Evolutionary conservation across 2,329 filamentous ascomycete species (phyloP), one percentile per base, ranked within the genome.

Genomic region (Xylaria sp.): DNA sequence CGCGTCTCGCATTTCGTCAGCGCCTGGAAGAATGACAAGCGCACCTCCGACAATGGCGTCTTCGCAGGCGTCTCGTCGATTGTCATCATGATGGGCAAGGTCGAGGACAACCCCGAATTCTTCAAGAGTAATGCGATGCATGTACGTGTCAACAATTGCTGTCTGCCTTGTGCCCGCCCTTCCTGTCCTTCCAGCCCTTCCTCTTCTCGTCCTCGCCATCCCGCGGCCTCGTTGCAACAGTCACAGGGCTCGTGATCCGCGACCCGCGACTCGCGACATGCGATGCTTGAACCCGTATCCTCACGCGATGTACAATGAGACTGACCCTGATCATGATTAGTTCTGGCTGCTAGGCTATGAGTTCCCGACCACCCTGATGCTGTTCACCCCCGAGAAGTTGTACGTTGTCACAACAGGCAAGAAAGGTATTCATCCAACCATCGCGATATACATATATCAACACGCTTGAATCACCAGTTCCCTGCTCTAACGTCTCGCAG

Each of bases 301-400:
- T 11, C 39, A 9, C 23, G 35, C 37, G 11, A 9, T 42, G 8
- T 13, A 51, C 37, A 42, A 44, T 54, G 44, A 58, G 54, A 34
- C 61, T 59, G 23, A 61, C 54, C 54, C 46, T 6, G 18, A 59
- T 50, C 23, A 37, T 57, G 18, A 34, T 19, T 71, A 97, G 92
- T 96, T 97, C 76, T 99, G 95, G 95, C 83, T 99, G 58, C 84
- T 99, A 63, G 94, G 94, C 70, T 99, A 99, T 80, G 94, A 99
- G 75, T 99, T 99, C 72, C 94, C 94, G 39, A 92, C 93, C 46
- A 99, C 94, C 0, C 80, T 99, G 65, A 91, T 99, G 80, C 83
- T 99, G 55, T 87, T 99, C 74, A 97, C 93, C 1, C 79, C 87
- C 62, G 94, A 97, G 63, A 86, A 86, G 52, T 81, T 97, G 68